Evolutionary conservation across 2,329 filamentous ascomycete species (phyloP), one percentile per base, ranked within the genome.

Genomic region (Trichoderma sp.): DNA sequence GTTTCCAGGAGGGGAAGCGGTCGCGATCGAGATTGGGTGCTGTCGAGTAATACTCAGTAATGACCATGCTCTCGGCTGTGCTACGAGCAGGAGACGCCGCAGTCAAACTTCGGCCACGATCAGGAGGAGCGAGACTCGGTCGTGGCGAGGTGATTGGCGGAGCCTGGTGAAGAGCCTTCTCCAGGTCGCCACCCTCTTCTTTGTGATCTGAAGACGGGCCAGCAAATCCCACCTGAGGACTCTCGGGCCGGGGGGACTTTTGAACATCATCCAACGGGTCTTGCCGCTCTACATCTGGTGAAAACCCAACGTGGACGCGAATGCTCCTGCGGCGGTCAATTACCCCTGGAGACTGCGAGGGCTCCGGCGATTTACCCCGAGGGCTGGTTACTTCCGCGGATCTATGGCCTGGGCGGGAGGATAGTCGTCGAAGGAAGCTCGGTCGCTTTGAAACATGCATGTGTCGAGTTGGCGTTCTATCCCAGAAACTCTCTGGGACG

Each of bases 401-500:
- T 57, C 62, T 70, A 19, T 68, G 72, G 21, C 61, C 16, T 31
- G n/a, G 78, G 43, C 78, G 80, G 1, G 84, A 86, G 0, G 86
- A 87, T 24, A 82, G 75, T 6, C 85, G 79, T 27, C 81, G 83
- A 68, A 87, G 81, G 64, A 87, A 79, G 67, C 79, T 80, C 1
- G 84, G 83, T 24, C 84, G 77, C 69, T 79, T 82, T 7, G 77
- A 77, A 3, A 79, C 33, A 35, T 35, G 33, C 33, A 35, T 73
- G 52, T 79, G 79, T 24, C 79, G 76, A 3, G 79, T 76, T 2
- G 94, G 94, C 2, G 91, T 91, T 59, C 95, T 86, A 78, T 97
- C 94, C 95, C 95, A 98, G 73, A 97, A 97, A 0, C 94, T 97
- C 81, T 98, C 95, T 0, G 95, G 95, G 0, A 97, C 92, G 74